Percentiles rank a stretch among this genome's conserved stretches.
Conservation (phyloP, 208 protist genomes). For the Acanthamoeba sp. region DNA sequence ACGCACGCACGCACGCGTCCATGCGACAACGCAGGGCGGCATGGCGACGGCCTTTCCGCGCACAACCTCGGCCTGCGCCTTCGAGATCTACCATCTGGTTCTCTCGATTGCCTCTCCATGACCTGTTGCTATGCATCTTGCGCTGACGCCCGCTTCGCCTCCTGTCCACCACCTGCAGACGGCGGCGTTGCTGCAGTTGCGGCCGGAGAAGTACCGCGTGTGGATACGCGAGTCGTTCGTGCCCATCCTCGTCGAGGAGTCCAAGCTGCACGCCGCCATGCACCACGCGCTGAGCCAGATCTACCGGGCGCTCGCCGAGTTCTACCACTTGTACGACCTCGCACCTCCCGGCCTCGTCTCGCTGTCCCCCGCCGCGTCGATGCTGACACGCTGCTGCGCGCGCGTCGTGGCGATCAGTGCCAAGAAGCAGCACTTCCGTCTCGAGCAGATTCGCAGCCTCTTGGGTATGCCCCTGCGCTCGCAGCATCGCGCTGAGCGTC, state of each 20-base stretch:
- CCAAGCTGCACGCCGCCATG: constrained; percentile 51
- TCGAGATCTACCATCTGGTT: constrained; percentile 29
- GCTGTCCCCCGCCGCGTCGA: too few species aligned
- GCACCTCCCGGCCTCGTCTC: neutral
- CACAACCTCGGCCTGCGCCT: neutral
- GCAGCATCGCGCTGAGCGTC: too few species aligned
- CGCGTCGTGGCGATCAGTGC: too few species aligned
- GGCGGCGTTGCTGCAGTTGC: neutral
- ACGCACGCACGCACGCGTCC: too few species aligned
- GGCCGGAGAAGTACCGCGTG: constrained; percentile 16
- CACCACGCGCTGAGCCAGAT: constrained; percentile 18
- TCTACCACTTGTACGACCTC: neutral
- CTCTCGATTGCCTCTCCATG: neutral
- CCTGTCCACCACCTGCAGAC: neutral
- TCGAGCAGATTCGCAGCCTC: neutral
- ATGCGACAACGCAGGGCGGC: too few species aligned
- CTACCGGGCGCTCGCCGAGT: constrained; percentile 1
- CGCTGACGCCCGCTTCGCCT: neutral
- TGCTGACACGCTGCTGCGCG: neutral
- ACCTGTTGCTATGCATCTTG: neutral
- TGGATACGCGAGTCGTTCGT: neutral
- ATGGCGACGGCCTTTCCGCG: constrained; percentile 34
- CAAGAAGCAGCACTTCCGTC: neutral
- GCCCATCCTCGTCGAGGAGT: constrained; percentile 29
- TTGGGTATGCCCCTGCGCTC: neutral